Evolutionary conservation across 1,139 yeast species (phyloP).

Genomic region (Blastobotrys raffinosifermentans): DNA sequence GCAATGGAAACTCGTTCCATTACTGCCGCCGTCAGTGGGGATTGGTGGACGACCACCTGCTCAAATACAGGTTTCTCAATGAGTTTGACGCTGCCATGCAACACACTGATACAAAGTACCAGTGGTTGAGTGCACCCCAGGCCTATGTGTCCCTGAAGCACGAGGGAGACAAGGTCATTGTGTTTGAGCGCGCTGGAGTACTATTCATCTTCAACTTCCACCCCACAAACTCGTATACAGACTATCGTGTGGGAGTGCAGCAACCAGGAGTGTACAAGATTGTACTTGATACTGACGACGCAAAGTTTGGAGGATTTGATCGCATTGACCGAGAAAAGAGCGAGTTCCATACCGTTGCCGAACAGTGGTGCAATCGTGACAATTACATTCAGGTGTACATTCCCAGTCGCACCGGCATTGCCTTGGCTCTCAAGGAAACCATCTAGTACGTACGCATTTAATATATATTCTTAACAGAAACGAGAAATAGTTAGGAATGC

Average conservation of each 20-base stretch:
- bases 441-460: no score
- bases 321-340: conserved; percentile 56
- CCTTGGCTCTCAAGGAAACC: conserved; percentile 41
- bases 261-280: conserved; percentile 68
- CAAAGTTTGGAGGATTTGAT: conserved; percentile 73
- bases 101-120: conserved; percentile 58
- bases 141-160: conserved; percentile 87
- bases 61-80: conserved; percentile 73
- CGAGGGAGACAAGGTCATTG: conserved; percentile 82
- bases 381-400: conserved; percentile 78
- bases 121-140: conserved; percentile 70
- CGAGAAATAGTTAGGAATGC: no score
- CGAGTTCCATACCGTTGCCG: conserved; percentile 53
- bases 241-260: conserved; percentile 86
- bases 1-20: conserved; percentile 82
- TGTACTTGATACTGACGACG: conserved; percentile 67
- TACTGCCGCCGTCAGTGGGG: conserved; percentile 95
- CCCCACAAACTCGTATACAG: conserved; percentile 74
- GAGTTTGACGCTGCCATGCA: conserved; percentile 83
- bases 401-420: conserved; percentile 77
- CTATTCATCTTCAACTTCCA: conserved; percentile 86
- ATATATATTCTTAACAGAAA: no score
- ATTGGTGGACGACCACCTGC: conserved; percentile 67
- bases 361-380: conserved; percentile 72
- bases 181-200: conserved; percentile 80